Conservation (phyloP, 768 basidiomycete genomes). For the Trametes cingulata region DNA sequence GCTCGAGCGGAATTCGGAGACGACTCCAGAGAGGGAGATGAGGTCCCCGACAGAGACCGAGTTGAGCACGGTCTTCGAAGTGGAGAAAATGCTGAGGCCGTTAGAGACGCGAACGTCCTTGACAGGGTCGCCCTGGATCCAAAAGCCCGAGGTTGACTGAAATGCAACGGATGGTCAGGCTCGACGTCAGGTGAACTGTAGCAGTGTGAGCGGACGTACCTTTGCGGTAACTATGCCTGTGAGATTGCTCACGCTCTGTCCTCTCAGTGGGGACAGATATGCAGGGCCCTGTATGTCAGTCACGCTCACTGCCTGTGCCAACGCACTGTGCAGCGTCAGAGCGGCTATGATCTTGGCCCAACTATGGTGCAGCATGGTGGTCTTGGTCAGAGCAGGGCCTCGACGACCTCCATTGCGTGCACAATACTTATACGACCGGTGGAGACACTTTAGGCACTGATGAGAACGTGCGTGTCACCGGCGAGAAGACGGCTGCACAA, state of each 20-base stretch:
- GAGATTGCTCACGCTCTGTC: conserved; percentile 29
- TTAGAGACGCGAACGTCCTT: conserved; percentile 48
- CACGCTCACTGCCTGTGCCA: conserved; percentile 20
- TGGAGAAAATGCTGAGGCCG: conserved; percentile 52
- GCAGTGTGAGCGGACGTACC: conserved; percentile 11
- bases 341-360: background rate
- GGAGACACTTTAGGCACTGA: background rate
- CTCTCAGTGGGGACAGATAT: conserved; percentile 30
- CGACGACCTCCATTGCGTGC: background rate
- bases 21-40: conserved; percentile 46
- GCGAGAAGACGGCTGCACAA: background rate
- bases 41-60: conserved; percentile 47
- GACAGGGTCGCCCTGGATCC: conserved; percentile 41
- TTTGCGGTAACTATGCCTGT: conserved; percentile 31
- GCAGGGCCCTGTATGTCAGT: conserved; percentile 34
- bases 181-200: background rate
- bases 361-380: background rate
- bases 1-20: conserved; percentile 51
- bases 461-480: conserved; percentile 19
- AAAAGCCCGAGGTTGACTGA: conserved; percentile 45
- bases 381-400: background rate
- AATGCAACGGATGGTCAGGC: background rate
- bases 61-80: conserved; percentile 38
- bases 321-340: background rate
- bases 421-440: background rate